Conservation (phyloP, 2,329 filamentous ascomycete species). For the Trichoderma brevicompactum region DNA sequence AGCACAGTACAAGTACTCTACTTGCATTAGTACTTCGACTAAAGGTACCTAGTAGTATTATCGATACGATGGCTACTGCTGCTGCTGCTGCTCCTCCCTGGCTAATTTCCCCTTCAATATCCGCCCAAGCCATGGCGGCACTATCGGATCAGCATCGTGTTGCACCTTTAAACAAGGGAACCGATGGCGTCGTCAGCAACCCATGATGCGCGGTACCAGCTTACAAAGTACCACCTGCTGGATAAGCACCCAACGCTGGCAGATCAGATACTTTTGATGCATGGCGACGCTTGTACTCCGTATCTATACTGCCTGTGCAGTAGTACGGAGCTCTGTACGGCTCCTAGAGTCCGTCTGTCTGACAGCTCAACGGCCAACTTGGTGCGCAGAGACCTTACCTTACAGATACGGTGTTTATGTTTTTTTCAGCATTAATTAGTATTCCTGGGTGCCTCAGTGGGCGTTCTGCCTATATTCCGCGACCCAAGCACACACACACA, state of each 20-base stretch:
- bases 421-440: too few relatives aligned
- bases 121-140: conserved; percentile 5
- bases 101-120: conserved; percentile 16
- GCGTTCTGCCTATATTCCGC: too few relatives aligned
- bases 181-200: neutral
- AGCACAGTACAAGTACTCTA: too few relatives aligned
- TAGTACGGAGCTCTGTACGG: neutral
- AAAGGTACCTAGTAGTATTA: neutral
- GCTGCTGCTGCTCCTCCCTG: neutral
- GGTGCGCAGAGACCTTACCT: too few relatives aligned
- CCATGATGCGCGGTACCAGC: neutral
- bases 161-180: neutral
- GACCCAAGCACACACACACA: neutral
- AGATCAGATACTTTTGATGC: neutral
- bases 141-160: conserved; percentile 20
- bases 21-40: too few relatives aligned
- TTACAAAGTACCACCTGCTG: neutral
- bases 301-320: neutral
- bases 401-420: too few relatives aligned
- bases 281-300: neutral
- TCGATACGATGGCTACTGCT: neutral
- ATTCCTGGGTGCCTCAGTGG: too few relatives aligned
- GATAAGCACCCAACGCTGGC: too few relatives aligned
- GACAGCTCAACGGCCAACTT: too few relatives aligned
- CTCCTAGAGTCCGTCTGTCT: too few relatives aligned